These are phyloP conservation scores for Podila minutissima DNA, from an alignment of 192 early-diverging fungal species.

Conservation along the genomic window DNA sequence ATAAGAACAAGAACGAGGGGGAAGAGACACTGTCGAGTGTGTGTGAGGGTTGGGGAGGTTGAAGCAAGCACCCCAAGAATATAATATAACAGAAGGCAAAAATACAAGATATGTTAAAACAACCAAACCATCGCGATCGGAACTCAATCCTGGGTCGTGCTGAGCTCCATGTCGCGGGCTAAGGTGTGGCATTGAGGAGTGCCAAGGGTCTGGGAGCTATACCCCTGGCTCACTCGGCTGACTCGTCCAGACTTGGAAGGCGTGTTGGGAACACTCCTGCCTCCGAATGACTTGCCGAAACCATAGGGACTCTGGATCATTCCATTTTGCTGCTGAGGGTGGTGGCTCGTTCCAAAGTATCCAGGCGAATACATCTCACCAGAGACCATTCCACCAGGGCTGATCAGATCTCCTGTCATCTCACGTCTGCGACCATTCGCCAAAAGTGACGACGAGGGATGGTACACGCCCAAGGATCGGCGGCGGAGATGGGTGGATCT, in stretches of 20 bases:
- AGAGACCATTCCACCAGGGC: not conserved
- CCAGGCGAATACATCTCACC: conserved; percentile 13
- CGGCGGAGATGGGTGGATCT: conserved; percentile 12
- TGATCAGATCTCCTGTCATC: conserved; percentile 13
- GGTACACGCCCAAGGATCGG: conserved; percentile 22
- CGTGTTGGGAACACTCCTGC: conserved; percentile 27
- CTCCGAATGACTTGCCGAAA: conserved; percentile 10
- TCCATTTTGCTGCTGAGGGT: not conserved
- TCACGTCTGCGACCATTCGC: conserved; percentile 15
- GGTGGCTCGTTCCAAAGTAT: conserved; percentile 31
- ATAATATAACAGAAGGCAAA: too few relatives aligned
- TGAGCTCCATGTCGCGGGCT: conserved; percentile 41
- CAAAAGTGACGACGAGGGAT: conserved; percentile 1
- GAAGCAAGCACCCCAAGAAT: too few relatives aligned
- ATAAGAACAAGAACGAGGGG: not conserved
- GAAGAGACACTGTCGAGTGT: not conserved
- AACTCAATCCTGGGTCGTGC: conserved; percentile 3
- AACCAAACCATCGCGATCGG: not conserved
- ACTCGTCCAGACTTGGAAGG: conserved; percentile 31
- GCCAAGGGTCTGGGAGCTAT: conserved; percentile 7
- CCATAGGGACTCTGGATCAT: conserved; percentile 34
- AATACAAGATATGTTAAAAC: too few relatives aligned
- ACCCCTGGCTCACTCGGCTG: conserved; percentile 30
- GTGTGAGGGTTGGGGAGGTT: too few relatives aligned
- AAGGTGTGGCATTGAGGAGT: conserved; percentile 24